Conservation (phyloP, 352 stramenopile species). For the Pythium vanterpoolii region DNA sequence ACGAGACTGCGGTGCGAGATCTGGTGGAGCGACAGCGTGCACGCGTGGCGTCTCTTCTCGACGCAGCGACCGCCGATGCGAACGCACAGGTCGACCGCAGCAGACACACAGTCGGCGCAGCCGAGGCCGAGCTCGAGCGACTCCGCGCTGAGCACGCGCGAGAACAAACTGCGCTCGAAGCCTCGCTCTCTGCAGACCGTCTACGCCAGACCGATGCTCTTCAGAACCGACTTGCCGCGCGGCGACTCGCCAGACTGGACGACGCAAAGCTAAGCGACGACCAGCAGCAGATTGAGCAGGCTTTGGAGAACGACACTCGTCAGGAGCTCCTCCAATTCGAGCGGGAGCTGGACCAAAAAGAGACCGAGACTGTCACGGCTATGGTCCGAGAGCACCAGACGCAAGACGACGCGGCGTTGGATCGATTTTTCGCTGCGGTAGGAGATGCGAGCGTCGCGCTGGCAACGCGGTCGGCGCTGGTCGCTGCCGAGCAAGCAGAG, state of each 20-base stretch:
- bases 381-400: background rate
- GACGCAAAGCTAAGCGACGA: no score
- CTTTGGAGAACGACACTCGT: no score
- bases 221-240: conserved; percentile 24
- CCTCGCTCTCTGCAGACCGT: conserved; percentile 6
- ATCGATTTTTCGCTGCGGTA: background rate
- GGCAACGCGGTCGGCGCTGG: background rate
- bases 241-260: no score
- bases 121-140: conserved; percentile 11
- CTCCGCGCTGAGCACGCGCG: conserved; percentile 7
- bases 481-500: conserved; percentile 2
- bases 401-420: background rate
- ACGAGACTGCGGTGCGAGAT: background rate
- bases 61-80: background rate
- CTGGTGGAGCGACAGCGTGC: background rate
- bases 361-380: background rate
- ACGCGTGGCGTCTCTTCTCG: background rate
- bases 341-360: background rate
- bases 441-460: background rate
- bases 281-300: no score
- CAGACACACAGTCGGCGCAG: background rate
- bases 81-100: background rate
- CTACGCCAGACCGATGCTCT: conserved; percentile 9
- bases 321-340: no score
- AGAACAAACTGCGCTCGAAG: conserved; percentile 1